Evolutionary conservation across 2,329 filamentous ascomycete species (phyloP).

Genomic region (Fusarium sp.): DNA sequence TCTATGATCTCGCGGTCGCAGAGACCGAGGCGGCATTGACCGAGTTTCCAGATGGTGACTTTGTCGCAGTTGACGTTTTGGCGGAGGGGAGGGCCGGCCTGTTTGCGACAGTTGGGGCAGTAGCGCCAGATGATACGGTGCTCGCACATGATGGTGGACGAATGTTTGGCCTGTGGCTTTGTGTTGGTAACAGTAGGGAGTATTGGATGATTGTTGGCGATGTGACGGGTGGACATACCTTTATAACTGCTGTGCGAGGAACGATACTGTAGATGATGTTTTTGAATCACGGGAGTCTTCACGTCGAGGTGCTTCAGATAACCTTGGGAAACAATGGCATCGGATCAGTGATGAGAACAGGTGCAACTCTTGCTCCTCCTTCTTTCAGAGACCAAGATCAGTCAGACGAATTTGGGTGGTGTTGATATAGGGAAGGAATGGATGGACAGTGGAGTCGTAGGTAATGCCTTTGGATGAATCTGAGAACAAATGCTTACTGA

Average conservation of each 20-base stretch:
- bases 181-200: rapidly evolving
- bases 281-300: rapidly evolving
- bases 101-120: neutral
- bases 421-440: neutral
- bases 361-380: neutral
- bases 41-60: slow-evolving; percentile 3
- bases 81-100: neutral
- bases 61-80: slow-evolving; percentile 10
- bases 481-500: rapidly evolving
- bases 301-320: too few species aligned
- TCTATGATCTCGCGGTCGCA: neutral
- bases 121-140: neutral
- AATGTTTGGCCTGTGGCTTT: neutral
- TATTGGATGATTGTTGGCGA: neutral
- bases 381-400: neutral
- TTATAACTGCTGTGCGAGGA: neutral
- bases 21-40: neutral
- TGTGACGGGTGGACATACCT: rapidly evolving
- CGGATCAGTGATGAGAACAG: too few species aligned
- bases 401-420: neutral
- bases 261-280: neutral
- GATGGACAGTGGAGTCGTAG: neutral
- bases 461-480: neutral
- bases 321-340: neutral
- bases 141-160: slow-evolving; percentile 2